Percentiles rank a stretch among this genome's conserved stretches.
Evolutionary conservation across 129 eudicot species (phyloP).

Genomic region (Pseudognaphalium luteoalbum): DNA sequence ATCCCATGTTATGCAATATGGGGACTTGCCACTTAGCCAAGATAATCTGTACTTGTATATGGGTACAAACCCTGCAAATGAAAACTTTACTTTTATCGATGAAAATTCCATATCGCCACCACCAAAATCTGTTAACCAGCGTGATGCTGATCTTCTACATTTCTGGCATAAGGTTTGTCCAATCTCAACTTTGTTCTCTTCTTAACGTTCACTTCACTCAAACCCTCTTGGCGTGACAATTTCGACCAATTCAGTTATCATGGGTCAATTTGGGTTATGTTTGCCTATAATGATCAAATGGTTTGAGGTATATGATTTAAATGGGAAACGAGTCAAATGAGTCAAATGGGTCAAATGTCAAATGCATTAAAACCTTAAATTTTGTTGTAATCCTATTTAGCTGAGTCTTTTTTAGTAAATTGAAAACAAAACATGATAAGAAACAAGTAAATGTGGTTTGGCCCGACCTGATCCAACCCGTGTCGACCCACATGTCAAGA

Average conservation of each 20-base stretch:
- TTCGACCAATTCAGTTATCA: background rate
- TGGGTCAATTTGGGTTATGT: background rate
- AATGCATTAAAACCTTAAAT: background rate
- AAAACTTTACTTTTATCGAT: constrained; percentile 53
- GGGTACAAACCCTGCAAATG: constrained; percentile 92
- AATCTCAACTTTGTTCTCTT: background rate
- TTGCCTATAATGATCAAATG: background rate
- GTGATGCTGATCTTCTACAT: constrained; percentile 92
- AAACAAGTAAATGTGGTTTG: background rate
- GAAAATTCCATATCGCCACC: constrained; percentile 52
- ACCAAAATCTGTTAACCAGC: constrained; percentile 68
- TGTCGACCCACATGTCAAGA: background rate
- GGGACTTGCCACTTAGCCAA: constrained; percentile 68
- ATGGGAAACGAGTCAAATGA: background rate
- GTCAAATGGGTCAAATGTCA: background rate
- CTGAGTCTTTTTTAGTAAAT: too few species aligned
- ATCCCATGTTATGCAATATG: constrained; percentile 97
- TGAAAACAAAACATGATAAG: background rate
- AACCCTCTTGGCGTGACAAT: background rate
- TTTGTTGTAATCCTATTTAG: background rate
- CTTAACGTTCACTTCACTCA: background rate
- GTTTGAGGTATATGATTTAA: background rate
- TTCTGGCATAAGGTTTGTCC: constrained; percentile 80
- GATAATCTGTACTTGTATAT: constrained; percentile 58
- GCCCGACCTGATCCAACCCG: background rate